Conservation (phyloP, 2,329 filamentous ascomycete species). For the Pestalotiopsis sp. region DNA sequence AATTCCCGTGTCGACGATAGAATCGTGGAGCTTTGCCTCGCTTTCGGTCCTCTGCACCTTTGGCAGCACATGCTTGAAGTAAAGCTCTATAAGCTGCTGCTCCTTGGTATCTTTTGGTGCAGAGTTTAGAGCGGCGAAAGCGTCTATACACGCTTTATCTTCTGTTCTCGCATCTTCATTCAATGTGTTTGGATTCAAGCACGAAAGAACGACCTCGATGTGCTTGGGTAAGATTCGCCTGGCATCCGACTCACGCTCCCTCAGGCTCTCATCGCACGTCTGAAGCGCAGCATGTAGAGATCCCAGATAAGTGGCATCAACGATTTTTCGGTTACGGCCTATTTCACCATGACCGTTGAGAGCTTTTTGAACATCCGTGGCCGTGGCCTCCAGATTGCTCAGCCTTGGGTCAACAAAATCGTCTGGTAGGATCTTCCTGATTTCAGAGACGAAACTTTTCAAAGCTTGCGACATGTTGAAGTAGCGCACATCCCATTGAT, state of each 20-base stretch:
- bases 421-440: neutral
- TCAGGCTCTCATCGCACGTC: neutral
- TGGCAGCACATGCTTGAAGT: neutral
- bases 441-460: neutral
- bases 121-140: neutral
- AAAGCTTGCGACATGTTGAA: neutral
- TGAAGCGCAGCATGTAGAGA: neutral
- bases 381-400: neutral
- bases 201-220: neutral
- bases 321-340: neutral
- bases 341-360: neutral
- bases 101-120: neutral
- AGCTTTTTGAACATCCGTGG: neutral
- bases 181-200: neutral
- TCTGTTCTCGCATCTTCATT: neutral
- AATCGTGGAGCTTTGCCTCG: neutral
- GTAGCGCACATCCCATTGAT: neutral
- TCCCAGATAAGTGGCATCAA: neutral
- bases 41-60: neutral
- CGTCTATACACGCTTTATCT: too few species aligned
- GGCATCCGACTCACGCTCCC: neutral
- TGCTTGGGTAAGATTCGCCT: neutral
- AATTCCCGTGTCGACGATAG: neutral
- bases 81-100: neutral
- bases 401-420: neutral